A percentile compares a stretch with the other conserved stretches of the same genome.
Evolutionary conservation across 768 basidiomycete genomes (phyloP).

Genomic region (Hericium erinaceus): DNA sequence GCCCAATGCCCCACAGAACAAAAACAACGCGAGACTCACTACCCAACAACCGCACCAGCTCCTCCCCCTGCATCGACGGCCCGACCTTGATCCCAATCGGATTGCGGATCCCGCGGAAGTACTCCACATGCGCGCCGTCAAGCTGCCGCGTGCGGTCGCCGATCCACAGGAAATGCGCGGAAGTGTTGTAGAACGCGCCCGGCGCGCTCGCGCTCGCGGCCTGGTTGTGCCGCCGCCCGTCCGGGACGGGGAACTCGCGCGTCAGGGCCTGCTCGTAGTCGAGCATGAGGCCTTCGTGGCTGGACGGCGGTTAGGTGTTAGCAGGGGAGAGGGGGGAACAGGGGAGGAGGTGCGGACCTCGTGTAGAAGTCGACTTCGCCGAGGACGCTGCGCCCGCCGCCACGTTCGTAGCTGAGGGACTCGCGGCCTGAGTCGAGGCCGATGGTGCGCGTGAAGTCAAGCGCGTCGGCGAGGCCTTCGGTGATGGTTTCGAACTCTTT

Average conservation of each 20-base stretch:
- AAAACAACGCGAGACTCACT: conserved; percentile 36
- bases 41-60: conserved; percentile 67
- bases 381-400: conserved; percentile 61
- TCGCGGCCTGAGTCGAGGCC: conserved; percentile 52
- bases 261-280: conserved; percentile 58
- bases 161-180: conserved; percentile 94
- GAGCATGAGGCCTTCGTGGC: conserved; percentile 86
- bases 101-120: conserved; percentile 86
- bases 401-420: conserved; percentile 48
- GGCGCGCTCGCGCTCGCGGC: conserved; percentile 3
- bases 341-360: conserved; percentile 33
- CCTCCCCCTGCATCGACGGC: conserved; percentile 71
- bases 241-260: conserved; percentile 44
- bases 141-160: conserved; percentile 93
- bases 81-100: conserved; percentile 97
- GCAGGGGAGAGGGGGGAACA: neutral
- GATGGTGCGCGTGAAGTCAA: conserved; percentile 89
- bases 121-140: conserved; percentile 90
- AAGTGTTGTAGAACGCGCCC: conserved; percentile 74
- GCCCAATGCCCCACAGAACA: neutral
- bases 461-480: conserved; percentile 76
- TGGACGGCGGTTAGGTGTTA: conserved; percentile 26
- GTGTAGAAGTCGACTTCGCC: conserved; percentile 94
- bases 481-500: conserved; percentile 81
- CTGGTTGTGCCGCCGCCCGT: neutral